Percentiles rank a stretch among this genome's conserved stretches.
Evolutionary conservation across 2,329 filamentous ascomycete species (phyloP).

Genomic region (Scedosporium dehoogii): DNA sequence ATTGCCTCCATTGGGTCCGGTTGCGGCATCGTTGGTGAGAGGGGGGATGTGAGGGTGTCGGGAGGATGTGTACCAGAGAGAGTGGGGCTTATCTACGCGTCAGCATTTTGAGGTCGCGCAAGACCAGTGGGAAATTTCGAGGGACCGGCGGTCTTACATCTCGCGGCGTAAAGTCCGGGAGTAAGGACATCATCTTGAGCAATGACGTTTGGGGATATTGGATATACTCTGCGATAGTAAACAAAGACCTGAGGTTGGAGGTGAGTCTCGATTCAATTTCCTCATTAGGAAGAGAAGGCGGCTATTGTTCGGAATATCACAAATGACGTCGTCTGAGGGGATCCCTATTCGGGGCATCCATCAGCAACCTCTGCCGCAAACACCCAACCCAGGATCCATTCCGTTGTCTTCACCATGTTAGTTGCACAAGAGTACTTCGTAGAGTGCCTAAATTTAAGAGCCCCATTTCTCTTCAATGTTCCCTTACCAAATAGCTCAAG

Average conservation of each 20-base stretch:
- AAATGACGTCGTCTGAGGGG: background rate
- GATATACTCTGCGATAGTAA: background rate
- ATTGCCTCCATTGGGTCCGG: slow-evolving; percentile 18
- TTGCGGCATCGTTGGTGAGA: slow-evolving; percentile 21
- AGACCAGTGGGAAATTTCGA: background rate
- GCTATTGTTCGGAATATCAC: background rate
- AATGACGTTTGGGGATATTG: background rate
- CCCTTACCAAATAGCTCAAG: too few species aligned
- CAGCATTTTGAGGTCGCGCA: background rate
- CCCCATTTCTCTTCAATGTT: too few species aligned
- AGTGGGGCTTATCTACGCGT: slow-evolving; percentile 47
- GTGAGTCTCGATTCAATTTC: background rate
- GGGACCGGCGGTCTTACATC: slow-evolving; percentile 41
- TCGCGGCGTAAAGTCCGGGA: slow-evolving; percentile 59
- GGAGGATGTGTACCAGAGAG: slow-evolving; percentile 63
- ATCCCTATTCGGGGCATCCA: too few species aligned
- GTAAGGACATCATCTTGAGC: slow-evolving; percentile 47
- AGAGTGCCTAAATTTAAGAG: too few species aligned
- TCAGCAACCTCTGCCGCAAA: too few species aligned
- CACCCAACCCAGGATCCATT: too few species aligned
- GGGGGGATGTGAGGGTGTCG: slow-evolving; percentile 34
- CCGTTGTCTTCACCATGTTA: too few species aligned
- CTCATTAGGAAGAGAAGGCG: background rate
- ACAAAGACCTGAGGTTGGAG: background rate
- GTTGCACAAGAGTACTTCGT: too few species aligned